A percentile compares a stretch with the other conserved stretches of the same genome.
These are phyloP conservation scores for Acanthamoeba castellanii DNA, from an alignment of 208 protist species.

Conservation along the genomic window DNA sequence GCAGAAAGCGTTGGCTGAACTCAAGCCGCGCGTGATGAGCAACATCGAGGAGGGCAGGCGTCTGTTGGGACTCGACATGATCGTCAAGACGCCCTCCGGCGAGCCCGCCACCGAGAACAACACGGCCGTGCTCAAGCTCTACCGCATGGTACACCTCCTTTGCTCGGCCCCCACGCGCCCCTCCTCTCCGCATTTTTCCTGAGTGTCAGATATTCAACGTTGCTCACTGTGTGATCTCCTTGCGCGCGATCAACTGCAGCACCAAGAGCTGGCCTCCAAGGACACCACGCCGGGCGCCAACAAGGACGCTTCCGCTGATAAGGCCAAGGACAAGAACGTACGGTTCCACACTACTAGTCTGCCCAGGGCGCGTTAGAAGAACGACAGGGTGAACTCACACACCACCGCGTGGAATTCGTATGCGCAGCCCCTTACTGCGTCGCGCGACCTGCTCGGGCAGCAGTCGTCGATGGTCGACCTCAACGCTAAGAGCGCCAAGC, in stretches of 20 bases:
- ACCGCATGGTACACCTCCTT: conserved; percentile 71
- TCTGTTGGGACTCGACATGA: conserved; percentile 82
- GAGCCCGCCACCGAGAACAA: conserved; percentile 82
- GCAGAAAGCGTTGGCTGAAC: conserved; percentile 75
- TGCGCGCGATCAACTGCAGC: not conserved
- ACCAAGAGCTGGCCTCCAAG: conserved; percentile 72
- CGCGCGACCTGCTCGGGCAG: not conserved
- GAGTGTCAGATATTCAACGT: too few species aligned
- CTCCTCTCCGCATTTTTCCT: not conserved
- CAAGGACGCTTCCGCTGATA: conserved; percentile 1
- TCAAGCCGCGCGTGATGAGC: conserved; percentile 81
- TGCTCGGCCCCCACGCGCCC: not conserved
- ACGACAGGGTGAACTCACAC: too few species aligned
- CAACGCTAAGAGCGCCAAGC: conserved; percentile 40
- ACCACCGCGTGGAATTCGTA: not conserved
- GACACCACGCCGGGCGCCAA: conserved; percentile 5
- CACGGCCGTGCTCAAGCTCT: conserved; percentile 80
- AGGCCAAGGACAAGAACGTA: conserved; percentile 49
- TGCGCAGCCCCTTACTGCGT: not conserved
- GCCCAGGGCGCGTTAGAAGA: too few species aligned
- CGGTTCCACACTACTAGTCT: not conserved
- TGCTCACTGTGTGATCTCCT: too few species aligned
- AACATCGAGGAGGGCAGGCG: conserved; percentile 80
- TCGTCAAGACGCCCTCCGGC: conserved; percentile 77
- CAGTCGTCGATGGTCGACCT: conserved; percentile 38